These are phyloP conservation scores for Melanopsichium pennsylvanicum DNA, from an alignment of 1,284 basidiomycete genomes.

Conservation along the genomic window DNA sequence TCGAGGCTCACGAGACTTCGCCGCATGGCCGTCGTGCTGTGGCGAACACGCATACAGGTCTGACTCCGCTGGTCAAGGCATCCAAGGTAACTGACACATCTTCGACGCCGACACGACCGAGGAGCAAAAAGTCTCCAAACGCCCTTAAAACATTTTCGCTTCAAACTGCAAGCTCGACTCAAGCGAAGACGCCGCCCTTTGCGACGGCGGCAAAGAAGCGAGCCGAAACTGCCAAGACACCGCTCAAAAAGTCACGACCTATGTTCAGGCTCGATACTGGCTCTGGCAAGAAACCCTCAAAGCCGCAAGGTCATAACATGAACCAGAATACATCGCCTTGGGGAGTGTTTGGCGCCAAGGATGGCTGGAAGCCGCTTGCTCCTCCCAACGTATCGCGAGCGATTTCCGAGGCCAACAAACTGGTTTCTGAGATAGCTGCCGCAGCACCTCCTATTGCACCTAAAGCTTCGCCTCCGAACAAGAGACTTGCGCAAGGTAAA, in stretches of 20 bases:
- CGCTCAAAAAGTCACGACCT: conserved; percentile 35
- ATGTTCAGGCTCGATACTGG: conserved; percentile 44
- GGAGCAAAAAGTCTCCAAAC: conserved; percentile 9
- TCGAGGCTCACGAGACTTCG: background rate
- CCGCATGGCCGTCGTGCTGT: background rate
- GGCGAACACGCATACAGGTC: conserved; percentile 12
- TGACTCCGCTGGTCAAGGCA: conserved; percentile 41
- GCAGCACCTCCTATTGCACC: background rate
- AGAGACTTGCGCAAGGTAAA: conserved; percentile 9
- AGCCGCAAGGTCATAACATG: conserved; percentile 42
- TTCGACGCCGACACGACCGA: conserved; percentile 24
- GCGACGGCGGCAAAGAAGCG: conserved; percentile 17
- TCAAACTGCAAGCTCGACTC: background rate
- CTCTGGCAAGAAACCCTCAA: conserved; percentile 29
- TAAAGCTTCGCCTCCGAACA: conserved; percentile 11
- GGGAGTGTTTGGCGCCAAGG: conserved; percentile 40
- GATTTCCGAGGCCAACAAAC: conserved; percentile 30
- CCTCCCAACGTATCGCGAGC: conserved; percentile 35
- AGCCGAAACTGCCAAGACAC: conserved; percentile 18
- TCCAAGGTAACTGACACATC: conserved; percentile 18
- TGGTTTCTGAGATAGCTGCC: conserved; percentile 8
- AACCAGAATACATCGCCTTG: conserved; percentile 28
- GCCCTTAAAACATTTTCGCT: conserved; percentile 6
- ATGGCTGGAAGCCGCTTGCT: conserved; percentile 41
- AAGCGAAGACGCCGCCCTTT: conserved; percentile 1